phyloP scores from a whole-genome alignment of 768 basidiomycete species.

The Leccinum disarticulatum region DNA sequence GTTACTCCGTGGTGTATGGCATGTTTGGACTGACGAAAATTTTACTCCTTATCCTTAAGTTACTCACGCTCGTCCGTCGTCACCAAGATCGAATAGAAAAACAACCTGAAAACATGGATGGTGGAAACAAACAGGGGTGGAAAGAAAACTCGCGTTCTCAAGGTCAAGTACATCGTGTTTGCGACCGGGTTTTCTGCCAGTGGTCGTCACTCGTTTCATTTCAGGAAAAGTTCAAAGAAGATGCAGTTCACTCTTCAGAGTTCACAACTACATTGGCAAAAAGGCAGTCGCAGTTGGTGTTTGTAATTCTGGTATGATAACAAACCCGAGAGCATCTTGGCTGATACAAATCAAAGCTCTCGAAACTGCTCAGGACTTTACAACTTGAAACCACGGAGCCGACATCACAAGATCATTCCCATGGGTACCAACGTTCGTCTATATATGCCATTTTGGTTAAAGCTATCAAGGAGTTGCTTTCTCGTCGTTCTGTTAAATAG shows the following conservation, averaged over 20 bases:
- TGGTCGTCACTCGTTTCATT: constrained; percentile 25
- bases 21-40: neutral
- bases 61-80: constrained; percentile 37
- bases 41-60: constrained; percentile 4
- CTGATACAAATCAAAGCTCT: constrained; percentile 26
- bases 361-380: constrained; percentile 39
- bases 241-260: constrained; percentile 49
- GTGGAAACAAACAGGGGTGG: constrained; percentile 39
- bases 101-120: constrained; percentile 42
- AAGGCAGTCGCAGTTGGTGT: constrained; percentile 68
- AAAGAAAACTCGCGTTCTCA: constrained; percentile 33
- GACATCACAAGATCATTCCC: constrained; percentile 18
- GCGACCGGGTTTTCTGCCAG: constrained; percentile 48
- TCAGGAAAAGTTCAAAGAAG: constrained; percentile 54
- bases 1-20: too few species aligned
- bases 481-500: neutral
- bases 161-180: constrained; percentile 53
- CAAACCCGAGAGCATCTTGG: neutral
- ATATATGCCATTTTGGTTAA: constrained; percentile 20
- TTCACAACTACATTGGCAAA: constrained; percentile 59
- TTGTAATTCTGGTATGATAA: constrained; percentile 50
- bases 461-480: constrained; percentile 8
- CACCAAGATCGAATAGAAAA: constrained; percentile 38
- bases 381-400: constrained; percentile 27
- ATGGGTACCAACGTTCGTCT: constrained; percentile 28